Base-by-base conservation (phyloP, 2,329 filamentous ascomycete species). In the Colletotrichum tanaceti region DNA sequence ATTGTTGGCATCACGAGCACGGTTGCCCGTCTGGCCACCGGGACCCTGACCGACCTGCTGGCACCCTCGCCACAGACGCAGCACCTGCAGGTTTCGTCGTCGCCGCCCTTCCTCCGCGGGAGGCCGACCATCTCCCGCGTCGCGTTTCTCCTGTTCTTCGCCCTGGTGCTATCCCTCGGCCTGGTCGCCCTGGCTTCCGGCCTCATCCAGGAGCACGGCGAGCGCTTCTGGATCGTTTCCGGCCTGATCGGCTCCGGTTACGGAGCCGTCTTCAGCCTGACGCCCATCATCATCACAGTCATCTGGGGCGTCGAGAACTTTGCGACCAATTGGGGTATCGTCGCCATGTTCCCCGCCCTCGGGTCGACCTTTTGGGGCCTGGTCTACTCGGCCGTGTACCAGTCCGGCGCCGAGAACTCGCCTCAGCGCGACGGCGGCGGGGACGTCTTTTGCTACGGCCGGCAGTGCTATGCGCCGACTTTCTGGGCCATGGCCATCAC, bases 231-330 rank as follows among this genome's bases (percentile, higher is more conserved):
- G 87, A 80, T 95, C 55, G 92, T 97, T 10, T 97, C 93, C 0
- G 88, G 91, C 0, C 85, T 94, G 1, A 89, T 99, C 7, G 96
- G 96, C 7, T 90, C 94, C 1, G 96, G 96, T 52, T 98, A 99
- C 76, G 96, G 96, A 52, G 94, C 94, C 39, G 89, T 94, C 24
- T 99, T 98, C 82, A 92, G 89, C 55, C 86, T 98, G 6, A 92
- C 92, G 0, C 96, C 96, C 2, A 94, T 98, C 72, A 93, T 98
- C 65, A 91, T 98, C 73, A 93, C 91, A n/a, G 94, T 98, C 11
- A 95, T 99, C 53, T 99, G 96, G 96, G 96, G 96, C 32, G 94
- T 97, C 0, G 94, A 98, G 82, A 99, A 98, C 78, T 98, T 99
- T 77, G 96, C 93, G 66, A 99, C 96, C 0, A 98, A 99, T 75